Base-by-base conservation (phyloP, 257 asterid genomes). In the Cynanchum wilfordii region DNA sequence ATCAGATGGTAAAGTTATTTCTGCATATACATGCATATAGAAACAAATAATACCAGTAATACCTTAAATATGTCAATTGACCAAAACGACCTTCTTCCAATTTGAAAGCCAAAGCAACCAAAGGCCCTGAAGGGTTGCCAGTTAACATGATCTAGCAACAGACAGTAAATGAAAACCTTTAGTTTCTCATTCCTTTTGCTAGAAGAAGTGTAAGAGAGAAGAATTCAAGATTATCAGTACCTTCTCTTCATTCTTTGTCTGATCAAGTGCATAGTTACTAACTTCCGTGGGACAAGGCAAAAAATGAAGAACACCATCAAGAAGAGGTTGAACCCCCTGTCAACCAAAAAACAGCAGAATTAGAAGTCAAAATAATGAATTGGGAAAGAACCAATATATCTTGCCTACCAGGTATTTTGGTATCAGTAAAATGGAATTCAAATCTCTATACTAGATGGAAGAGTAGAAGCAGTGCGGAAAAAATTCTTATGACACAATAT, bases 81-180 rank as follows among this genome's bases (percentile, higher is more conserved):
- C 97, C 99, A 84, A 92, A 95, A 78, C 90, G 82, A 52, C 97
- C 98, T 86, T 95, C 99, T 80, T 95, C 99, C 81, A 95, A 71
- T 84, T 95, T 95, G 84, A 95, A 95, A 78, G 99, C 98, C 81
- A 95, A 79, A 75, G 98, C 99, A 84, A 95, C 99, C 81, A 95
- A 82, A 56, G 98, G 99, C 66, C 95, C 97, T 66, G 94, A 75
- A 24, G 96, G 98, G 80, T 86, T 91, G 74, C 99, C 99, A 36
- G 97, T 60, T 78, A 95, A 83, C 24, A 80, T 66, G 73, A 95
- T 96, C 98, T 95, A 79, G 27, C 54, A 80, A 79, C 49, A 76
- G 58, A 75, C 67, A 75, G 58, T 47, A 70, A 77, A 68, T n/a
- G 38, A 63, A 38, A 72, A 44, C 12, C 68, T 75, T 33, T 60